Evolutionary conservation across 768 basidiomycete genomes (phyloP), one percentile per base, ranked within the genome.

Genomic region (Lactifluus hygrophoroides): DNA sequence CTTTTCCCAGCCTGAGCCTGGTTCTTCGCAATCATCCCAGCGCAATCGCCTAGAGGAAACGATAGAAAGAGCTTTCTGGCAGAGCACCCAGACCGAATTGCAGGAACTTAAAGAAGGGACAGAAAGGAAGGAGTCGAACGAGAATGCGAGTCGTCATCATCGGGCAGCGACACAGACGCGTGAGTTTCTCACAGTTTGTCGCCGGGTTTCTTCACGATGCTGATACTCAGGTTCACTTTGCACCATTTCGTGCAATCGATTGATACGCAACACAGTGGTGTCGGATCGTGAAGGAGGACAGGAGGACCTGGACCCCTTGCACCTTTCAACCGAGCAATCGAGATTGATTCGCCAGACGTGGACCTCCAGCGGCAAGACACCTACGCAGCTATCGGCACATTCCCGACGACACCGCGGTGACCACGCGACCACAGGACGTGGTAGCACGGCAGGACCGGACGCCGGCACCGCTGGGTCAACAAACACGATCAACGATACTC

Each of bases 51-150:
- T 21, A 21, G 55, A 49, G 16, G 47, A 38, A 16, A 21, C 13
- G 13, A 17, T 42, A 19, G 55, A 56, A 28, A 48, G 55, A 34
- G 43, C 42, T 44, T 57, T 45, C 56, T 57, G 56, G 56, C 40
- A 57, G 6, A 57, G 42, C 25, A 51, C 56, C 8, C 56, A 48
- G 42, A 50, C 49, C 23, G 13, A 11, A 6, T 5, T 57, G 9
- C 48, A 57, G 14, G 6, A 45, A 32, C 42, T 51, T 16, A 48
- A 21, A 49, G 19, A 48, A n/a, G 27, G 19, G 17, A 30, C 37
- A 11, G 47, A 56, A 9, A 21, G 40, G 5, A 16, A 23, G 10
- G 14, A 43, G 21, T 3, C 3, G 7, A 23, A 23, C 19, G 42
- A 42, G 16, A n/a, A 42, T 13, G 21, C 14, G 42, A 16, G 19